Base-by-base conservation (phyloP, 1,139 yeast genomes). In the Candida glucosophila region DNA sequence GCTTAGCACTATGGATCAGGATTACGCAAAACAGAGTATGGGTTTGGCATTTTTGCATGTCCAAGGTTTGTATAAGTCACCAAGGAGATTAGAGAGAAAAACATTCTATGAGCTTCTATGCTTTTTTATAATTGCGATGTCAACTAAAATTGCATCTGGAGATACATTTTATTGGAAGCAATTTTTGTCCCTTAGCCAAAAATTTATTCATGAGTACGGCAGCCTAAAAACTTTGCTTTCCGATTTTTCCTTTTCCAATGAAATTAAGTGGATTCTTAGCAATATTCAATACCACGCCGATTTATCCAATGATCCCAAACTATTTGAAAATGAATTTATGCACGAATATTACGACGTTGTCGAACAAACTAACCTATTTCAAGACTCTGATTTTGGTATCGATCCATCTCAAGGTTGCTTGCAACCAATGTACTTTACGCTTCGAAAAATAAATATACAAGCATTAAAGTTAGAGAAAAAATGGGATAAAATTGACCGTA, bases 271-370 rank as follows among this genome's bases (percentile, higher is more conserved):
- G 18, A 8, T 16, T 16, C 18, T 16, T 16, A 8, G 8, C 8
- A 16, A 16, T 16, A 16, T 16, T 8, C 18, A 16, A 16, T 16
- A 16, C 18, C 18, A 16, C 18, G 18, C 8, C n/a, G 18, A 8
- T 16, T 16, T 16, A n/a, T 8, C 8, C n/a, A 8, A 8, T 8
- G n/a, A n/a, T 16, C 8, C 18, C 8, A n/a, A 8, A 16, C 8
- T 8, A 8, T 8, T 8, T n/a, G 18, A 16, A 16, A 8, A 16
- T n/a, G 8, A 8, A 16, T n/a, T 8, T 16, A 16, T 8, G 8
- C 8, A 16, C 8, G 18, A 16, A n/a, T 16, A 16, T n/a, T 8
- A 8, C n/a, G 18, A 16, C 8, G 8, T 16, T 8, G 8, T 16
- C n/a, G n/a, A n/a, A 8, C 8, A n/a, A n/a, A 16, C 8, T 8